Evolutionary conservation across 73 alveolate species (phyloP), one percentile per base, ranked within the genome.

Genomic region (Breviolum minutum): DNA sequence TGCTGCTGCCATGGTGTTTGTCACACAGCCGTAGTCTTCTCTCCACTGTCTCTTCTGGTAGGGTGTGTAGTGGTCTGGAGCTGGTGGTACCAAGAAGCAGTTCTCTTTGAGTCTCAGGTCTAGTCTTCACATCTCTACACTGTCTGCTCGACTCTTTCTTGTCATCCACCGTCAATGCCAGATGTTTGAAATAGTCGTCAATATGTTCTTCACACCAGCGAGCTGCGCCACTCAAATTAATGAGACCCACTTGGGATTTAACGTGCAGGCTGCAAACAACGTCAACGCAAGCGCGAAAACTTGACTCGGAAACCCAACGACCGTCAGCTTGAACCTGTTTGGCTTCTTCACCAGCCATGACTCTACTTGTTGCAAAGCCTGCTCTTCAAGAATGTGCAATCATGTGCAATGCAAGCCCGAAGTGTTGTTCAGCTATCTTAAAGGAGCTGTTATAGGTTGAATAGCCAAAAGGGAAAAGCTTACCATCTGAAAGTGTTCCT

Each of bases 321-420:
- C 96, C 96, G 62, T n/a, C 61, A 20, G 71, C 27, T 14, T 69
- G 96, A 5, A 68, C 86, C 24, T n/a, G 71, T 0, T 22, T 20
- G 19, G 86, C 86, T n/a, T 22, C 74, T 16, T 12, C 86, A 0
- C 96, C 96, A 3, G 17, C 8, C 73, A 69, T 5, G 30, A 89
- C 48, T 1, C 69, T 17, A 30, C 20, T 27, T 5, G 96, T 89
- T 24, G 96, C 96, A 71, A 69, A 89, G 2, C 96, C 96, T 0
- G 96, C 85, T 73, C 96, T 30, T n/a, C 87, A 68, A 0, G 96
- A 89, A 22, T 89, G 96, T 0, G 96, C 85, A 0, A 87, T 66
- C 60, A 29, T 6, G 11, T 22, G 87, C 60, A 40, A 9, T 0
- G 20, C 29, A 71, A 89, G 10, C 1, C 63, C 66, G 2, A 6